These are phyloP conservation scores for Elaeis oleifera DNA, from an alignment of 202 grass and related monocot genomes.

Conservation along the genomic window DNA sequence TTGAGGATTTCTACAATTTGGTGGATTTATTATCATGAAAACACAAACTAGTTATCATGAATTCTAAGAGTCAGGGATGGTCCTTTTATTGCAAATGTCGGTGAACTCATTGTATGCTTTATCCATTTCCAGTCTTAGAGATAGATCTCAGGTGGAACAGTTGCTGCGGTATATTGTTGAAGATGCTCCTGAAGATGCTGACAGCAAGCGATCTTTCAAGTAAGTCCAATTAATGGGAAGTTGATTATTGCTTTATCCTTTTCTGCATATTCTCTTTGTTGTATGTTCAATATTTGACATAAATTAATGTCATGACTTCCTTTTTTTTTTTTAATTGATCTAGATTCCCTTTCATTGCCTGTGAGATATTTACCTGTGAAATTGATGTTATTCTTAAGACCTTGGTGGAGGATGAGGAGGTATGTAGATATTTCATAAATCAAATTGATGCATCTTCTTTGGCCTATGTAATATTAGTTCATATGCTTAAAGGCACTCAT, in stretches of 20 bases:
- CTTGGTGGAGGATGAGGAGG: constrained; percentile 28
- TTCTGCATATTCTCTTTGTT: not conserved
- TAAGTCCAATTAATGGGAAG: constrained; percentile 1
- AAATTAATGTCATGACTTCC: not conserved
- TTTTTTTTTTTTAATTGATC: constrained; percentile 2
- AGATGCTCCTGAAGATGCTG: constrained; percentile 28
- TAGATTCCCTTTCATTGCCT: constrained; percentile 29
- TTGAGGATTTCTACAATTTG: no score
- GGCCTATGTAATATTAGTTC: not conserved
- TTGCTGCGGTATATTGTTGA: constrained; percentile 24
- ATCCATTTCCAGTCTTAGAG: constrained; percentile 25
- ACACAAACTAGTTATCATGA: no score
- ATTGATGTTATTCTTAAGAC: constrained; percentile 30
- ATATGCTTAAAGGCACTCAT: not conserved
- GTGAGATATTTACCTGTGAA: constrained; percentile 32
- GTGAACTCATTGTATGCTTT: not conserved
- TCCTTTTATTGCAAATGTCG: not conserved
- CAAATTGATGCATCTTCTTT: not conserved
- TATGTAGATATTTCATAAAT: not conserved
- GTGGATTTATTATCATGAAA: no score
- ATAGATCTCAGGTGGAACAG: constrained; percentile 24
- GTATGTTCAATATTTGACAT: not conserved
- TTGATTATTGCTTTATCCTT: not conserved
- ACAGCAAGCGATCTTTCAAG: constrained; percentile 17
- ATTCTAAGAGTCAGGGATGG: no score